Base-by-base conservation (phyloP, 495 filamentous ascomycete genomes). In the Neurospora sp. region DNA sequence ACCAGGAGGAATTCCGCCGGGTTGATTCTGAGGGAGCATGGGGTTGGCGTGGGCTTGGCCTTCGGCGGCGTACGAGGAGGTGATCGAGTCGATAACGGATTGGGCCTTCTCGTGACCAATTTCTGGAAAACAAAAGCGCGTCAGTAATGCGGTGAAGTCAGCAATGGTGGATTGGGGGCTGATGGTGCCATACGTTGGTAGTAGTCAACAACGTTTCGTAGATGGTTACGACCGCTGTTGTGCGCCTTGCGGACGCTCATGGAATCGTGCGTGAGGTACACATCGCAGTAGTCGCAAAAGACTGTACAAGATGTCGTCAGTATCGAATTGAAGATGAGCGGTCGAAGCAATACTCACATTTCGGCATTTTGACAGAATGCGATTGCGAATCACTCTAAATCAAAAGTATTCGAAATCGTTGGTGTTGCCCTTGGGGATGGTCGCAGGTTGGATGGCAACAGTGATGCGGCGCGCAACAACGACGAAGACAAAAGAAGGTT, bases 191-290 rank as follows among this genome's bases (percentile, higher is more conserved):
- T 87, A 96, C 93, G 93, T 85, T 98, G 94, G 84, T 99, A 99
- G 85, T 99, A 99, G 75, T 97, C 94, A 77, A 97, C 89, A 14
- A 99, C 96, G 82, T 99, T 99, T 75, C 96, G 92, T 70, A 98
- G 86, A 79, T 99, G 96, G 84, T 99, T 99, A 69, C 95, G 89
- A 74, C 96, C 96, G 78, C 89, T 92, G 86, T 99, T 99, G 84
- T 99, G 96, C 18, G 96, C 96, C 85, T 98, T 98, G 79, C 96
- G 93, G 79, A 99, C 96, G 85, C 93, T 97, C 95, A 98, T 99
- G 16, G 93, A 97, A 90, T 99, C 96, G 87, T 99, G 96, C 73
- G 96, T 99, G 77, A 99, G 92, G 88, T 99, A 99, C 82, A 99
- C 96, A 91, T 99, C 96, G 89, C 96, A 99, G 87, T 98, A 99